Conservation (phyloP, 768 basidiomycete genomes). For the Auriscalpium orientale region DNA sequence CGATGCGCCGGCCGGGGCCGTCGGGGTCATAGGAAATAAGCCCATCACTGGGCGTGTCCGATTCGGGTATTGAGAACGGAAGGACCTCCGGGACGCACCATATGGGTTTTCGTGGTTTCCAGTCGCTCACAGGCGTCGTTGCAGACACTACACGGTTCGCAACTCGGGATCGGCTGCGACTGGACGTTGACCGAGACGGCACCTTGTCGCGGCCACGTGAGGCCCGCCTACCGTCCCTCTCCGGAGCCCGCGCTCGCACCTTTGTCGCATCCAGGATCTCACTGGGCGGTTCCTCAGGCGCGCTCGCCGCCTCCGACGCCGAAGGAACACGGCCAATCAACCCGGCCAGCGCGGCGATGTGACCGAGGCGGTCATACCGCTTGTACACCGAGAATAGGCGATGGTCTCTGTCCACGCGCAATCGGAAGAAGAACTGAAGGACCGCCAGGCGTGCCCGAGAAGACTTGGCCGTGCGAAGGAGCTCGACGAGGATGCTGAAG, state of each 20-base stretch:
- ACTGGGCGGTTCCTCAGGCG: constrained; percentile 5
- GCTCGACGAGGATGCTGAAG: constrained; percentile 42
- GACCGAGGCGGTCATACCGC: constrained; percentile 48
- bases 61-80: constrained; percentile 46
- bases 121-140: constrained; percentile 12
- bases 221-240: constrained; percentile 13
- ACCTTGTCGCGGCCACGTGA: constrained; percentile 13
- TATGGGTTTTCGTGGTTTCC: constrained; percentile 38
- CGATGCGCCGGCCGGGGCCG: constrained; percentile 32
- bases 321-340: constrained; percentile 48
- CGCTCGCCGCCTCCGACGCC: background rate
- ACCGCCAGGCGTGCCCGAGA: constrained; percentile 58
- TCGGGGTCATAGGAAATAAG: constrained; percentile 58
- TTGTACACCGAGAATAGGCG: constrained; percentile 61
- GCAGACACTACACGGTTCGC: constrained; percentile 25
- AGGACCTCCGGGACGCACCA: constrained; percentile 68
- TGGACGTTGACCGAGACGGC: constrained; percentile 14
- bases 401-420: constrained; percentile 88
- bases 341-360: constrained; percentile 49
- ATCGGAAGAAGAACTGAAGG: constrained; percentile 81
- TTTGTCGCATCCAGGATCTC: constrained; percentile 8
- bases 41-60: constrained; percentile 59
- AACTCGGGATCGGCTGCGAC: constrained; percentile 37
- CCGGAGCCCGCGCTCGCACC: constrained; percentile 13
- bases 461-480: constrained; percentile 40